These are phyloP conservation scores for Lupinus albus DNA, from an alignment of 306 rosid genomes.

Conservation along the genomic window DNA sequence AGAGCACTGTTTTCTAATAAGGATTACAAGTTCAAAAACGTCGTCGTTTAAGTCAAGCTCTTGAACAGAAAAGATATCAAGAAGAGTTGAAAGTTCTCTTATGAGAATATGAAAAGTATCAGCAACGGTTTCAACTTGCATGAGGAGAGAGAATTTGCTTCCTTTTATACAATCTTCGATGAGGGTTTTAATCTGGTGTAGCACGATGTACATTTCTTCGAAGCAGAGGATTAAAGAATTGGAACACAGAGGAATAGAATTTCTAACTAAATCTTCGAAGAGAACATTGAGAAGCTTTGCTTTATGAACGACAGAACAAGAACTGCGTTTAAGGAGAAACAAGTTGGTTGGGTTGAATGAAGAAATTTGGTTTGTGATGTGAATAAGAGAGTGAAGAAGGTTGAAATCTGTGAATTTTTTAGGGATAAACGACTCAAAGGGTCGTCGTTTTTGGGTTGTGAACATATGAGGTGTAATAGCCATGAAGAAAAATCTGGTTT, in stretches of 20 bases:
- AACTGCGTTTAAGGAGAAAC: conserved; percentile 51
- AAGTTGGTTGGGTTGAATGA: conserved; percentile 36
- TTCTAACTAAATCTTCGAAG: conserved; percentile 60
- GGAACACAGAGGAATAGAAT: conserved; percentile 22
- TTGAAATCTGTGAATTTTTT: conserved; percentile 46
- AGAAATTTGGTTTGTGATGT: conserved; percentile 59
- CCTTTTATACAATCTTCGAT: conserved; percentile 66
- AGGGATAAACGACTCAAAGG: conserved; percentile 61
- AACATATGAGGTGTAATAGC: conserved; percentile 58
- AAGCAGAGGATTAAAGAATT: conserved; percentile 66
- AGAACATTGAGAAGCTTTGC: conserved; percentile 57
- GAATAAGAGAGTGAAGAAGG: conserved; percentile 61
- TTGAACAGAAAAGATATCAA: conserved; percentile 69
- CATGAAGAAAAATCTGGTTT: conserved; percentile 41
- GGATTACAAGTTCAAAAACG: conserved; percentile 59
- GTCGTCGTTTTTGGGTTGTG: conserved; percentile 63
- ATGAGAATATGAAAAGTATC: conserved; percentile 66
- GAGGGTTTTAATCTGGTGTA: conserved; percentile 69
- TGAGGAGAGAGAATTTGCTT: conserved; percentile 65
- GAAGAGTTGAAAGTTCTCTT: conserved; percentile 64
- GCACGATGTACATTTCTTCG: conserved; percentile 71
- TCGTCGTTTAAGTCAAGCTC: conserved; percentile 65
- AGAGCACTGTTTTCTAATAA: conserved; percentile 63
- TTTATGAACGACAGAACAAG: conserved; percentile 58
- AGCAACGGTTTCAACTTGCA: conserved; percentile 59